A percentile compares a stretch with the other conserved stretches of the same genome.
Conservation (phyloP, 2,329 filamentous ascomycete genomes). For the Graphilbum fragrans region DNA sequence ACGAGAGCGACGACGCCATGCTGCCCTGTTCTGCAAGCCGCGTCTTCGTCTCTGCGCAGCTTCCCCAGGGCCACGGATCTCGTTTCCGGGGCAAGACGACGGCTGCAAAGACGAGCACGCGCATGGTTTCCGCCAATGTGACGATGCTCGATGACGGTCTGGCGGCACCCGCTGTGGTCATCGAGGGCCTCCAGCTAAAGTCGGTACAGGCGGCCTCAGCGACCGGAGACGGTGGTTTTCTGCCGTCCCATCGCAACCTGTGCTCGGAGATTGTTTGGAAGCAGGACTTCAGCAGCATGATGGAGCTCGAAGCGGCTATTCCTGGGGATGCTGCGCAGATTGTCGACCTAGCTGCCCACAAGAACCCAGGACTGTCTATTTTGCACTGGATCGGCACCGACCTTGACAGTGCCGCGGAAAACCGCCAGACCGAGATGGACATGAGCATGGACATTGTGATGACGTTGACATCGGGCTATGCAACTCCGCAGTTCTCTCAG, state of each 20-base stretch:
- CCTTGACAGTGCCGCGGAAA: background rate
- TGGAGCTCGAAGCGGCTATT: background rate
- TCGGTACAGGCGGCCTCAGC: constrained; percentile 18
- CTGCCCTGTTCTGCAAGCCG: constrained; percentile 33
- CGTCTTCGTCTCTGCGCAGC: constrained; percentile 30
- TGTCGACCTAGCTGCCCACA: constrained; percentile 23
- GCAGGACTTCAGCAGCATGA: constrained; percentile 19
- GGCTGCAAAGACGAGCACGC: constrained; percentile 19
- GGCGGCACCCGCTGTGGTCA: constrained; percentile 23
- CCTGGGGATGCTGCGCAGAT: constrained; percentile 14
- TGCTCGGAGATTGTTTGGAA: constrained; percentile 37
- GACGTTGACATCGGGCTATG: constrained; percentile 12
- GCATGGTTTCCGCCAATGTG: constrained; percentile 29
- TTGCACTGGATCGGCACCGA: constrained; percentile 17
- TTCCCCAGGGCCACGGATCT: constrained; percentile 18
- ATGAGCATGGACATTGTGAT: constrained; percentile 6
- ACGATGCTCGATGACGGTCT: constrained; percentile 25
- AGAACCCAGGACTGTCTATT: constrained; percentile 23
- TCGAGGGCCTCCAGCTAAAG: constrained; percentile 33
- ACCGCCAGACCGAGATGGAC: background rate
- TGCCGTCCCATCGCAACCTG: constrained; percentile 36
- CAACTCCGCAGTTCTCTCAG: constrained; percentile 21
- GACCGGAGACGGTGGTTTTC: constrained; percentile 20
- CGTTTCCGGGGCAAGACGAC: constrained; percentile 29
- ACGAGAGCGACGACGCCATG: constrained; percentile 25